Base-by-base conservation (phyloP, 1,284 basidiomycete species). In the Moesziomyces antarcticus region DNA sequence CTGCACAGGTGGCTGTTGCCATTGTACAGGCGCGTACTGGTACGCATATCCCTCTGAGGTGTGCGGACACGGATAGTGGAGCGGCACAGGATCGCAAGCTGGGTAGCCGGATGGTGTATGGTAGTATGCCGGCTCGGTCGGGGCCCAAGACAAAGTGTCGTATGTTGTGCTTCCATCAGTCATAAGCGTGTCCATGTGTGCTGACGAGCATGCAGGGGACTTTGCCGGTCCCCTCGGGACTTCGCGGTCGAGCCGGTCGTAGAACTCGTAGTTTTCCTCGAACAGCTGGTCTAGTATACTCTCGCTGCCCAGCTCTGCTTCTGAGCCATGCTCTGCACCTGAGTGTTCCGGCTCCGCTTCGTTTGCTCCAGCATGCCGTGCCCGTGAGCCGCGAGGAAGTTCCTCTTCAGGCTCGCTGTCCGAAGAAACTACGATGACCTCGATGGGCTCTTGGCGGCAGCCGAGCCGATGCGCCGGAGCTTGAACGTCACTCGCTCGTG, bases 391-490 rank as follows among this genome's bases (percentile, higher is more conserved):
- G 13, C 1, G 27, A 7, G 47, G 1, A 7, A 44, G n/a, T n/a
- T 61, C 55, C 10, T 47, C 37, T 3, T 55, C 46, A 5, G 62
- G 41, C 21, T 65, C 63, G 48, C 50, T 54, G 35, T 72, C 69
- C 1, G 64, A 66, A 0, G 69, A 72, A 11, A 72, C n/a, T 21
- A 59, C 49, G 20, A 72, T 72, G 21, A 66, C 53, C 16, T 72
- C 69, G 37, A 40, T 8, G 16, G 37, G 16, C 37, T 40, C 37
- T 18, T 40, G 16, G 37, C 5, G 16, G 18, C 16, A 40, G 37
- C 3, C 3, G 14, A 5, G 5, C 37, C 16, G 16, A 3, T 18
- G 14, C 37, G 16, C 7, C 14, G 16, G 5, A 14, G 37, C 18
- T 18, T 7, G 6, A 16, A 6, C 16, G 7, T 18, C 16, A 5